Evolutionary conservation across 805 yeast genomes (phyloP), one percentile per base, ranked within the genome.

Genomic region (Metschnikowia borealis): DNA sequence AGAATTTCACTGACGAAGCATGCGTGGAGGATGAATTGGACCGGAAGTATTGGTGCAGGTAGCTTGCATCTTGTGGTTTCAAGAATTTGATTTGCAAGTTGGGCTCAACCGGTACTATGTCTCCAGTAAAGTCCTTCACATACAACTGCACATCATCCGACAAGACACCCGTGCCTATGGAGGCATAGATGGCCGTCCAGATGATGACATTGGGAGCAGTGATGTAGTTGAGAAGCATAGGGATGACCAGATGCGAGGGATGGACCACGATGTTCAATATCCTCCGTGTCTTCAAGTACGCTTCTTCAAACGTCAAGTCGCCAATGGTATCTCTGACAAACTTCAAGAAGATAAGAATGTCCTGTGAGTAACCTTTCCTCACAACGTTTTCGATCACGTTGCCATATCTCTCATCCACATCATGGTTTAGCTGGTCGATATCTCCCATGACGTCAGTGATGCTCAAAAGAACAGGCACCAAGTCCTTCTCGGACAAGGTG

Each of bases 181-280:
- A 84, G 20, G 97, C 96, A 58, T 83, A 80, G 11, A 92, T 86
- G 0, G 98, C 99, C 11, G 67, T 58, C 79, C 94, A 79, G 13
- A 92, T 85, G 6, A 91, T 78, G 10, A 90, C 91, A 65, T 92
- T 91, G 1, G 99, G 99, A 0, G 97, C 84, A 0, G 97, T 89
- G 31, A 94, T 83, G 64, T 92, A 90, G 67, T 94, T 94, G 55
- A 91, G 70, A 44, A 91, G 71, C 0, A 84, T 77, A 0, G 96
- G 94, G 7, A 87, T 77, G 2, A 84, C 76, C 32, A 78, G 78
- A 56, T 83, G 82, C 0, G 87, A 82, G 2, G 97, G 95, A 66
- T 89, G 89, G 2, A 92, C 85, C 1, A 90, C 85, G 42, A 94
- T 83, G 65, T 92, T 94, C 46, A 92, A 74, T 1, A 89, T 82